These are phyloP conservation scores for Apiospora rasikravindrae DNA, from an alignment of 2,329 filamentous ascomycete species.

Conservation along the genomic window DNA sequence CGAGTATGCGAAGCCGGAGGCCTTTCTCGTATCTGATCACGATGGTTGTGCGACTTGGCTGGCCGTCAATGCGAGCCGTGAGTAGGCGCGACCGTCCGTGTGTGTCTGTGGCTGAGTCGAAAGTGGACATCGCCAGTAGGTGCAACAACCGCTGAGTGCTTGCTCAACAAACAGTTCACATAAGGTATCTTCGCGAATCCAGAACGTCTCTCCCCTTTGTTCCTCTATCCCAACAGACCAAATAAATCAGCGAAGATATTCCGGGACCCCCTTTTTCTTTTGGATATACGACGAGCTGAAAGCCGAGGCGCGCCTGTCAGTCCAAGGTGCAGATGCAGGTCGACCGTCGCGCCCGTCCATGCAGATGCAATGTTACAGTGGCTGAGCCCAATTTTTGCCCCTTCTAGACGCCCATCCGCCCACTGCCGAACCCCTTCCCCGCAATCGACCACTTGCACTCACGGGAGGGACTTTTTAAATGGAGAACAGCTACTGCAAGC, in stretches of 20 bases:
- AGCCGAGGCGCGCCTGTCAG: slow-evolving; percentile 8
- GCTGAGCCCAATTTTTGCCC: not conserved
- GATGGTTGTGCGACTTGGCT: not conserved
- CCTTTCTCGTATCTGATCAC: slow-evolving; percentile 10
- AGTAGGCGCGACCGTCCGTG: not conserved
- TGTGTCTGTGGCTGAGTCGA: not conserved
- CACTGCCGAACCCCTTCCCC: not conserved
- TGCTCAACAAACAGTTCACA: not conserved
- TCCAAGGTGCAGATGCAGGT: not conserved
- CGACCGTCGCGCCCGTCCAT: not conserved
- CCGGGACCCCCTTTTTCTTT: not conserved
- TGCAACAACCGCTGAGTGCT: not conserved
- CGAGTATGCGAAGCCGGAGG: not conserved
- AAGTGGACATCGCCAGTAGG: not conserved
- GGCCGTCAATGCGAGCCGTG: not conserved
- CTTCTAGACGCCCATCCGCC: slow-evolving; percentile 7
- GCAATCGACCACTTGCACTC: not conserved
- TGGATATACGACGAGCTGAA: not conserved
- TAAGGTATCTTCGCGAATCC: not conserved
- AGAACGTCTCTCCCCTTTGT: not conserved
- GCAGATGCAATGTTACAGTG: slow-evolving; percentile 11
- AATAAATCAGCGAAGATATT: not conserved
- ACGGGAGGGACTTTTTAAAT: not conserved
- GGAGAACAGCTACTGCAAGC: not conserved
- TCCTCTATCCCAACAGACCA: not conserved